A percentile compares a stretch with the other conserved stretches of the same genome.
phyloP scores from a whole-genome alignment of 2,329 filamentous ascomycete genomes.

The Trichoderma afroharzianum region DNA sequence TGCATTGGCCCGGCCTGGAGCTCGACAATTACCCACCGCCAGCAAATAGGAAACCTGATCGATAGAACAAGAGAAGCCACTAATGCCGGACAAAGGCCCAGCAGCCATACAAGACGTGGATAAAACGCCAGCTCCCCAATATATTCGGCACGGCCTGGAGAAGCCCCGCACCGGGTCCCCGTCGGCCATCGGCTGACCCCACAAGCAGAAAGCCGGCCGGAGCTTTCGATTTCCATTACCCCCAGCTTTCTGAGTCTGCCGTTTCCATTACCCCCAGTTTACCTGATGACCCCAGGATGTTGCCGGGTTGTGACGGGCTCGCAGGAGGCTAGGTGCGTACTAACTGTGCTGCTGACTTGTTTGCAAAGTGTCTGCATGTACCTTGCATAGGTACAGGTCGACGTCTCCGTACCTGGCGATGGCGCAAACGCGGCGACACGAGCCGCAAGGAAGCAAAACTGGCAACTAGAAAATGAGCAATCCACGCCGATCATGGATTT shows the following conservation, averaged over 20 bases:
- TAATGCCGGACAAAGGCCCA: not conserved
- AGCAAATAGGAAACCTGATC: not conserved
- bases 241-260: conserved; percentile 31
- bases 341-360: conserved; percentile 9
- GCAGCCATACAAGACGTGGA: conserved; percentile 1
- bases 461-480: not conserved
- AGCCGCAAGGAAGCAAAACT: not conserved
- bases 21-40: not conserved
- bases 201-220: conserved; percentile 14
- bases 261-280: conserved; percentile 38
- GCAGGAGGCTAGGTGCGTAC: not conserved
- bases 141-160: conserved; percentile 14
- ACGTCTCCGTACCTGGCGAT: not conserved
- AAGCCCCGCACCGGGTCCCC: conserved; percentile 14
- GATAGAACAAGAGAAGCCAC: not conserved
- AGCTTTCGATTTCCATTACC: conserved; percentile 33
- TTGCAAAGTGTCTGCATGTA: not conserved
- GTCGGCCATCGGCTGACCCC: conserved; percentile 18
- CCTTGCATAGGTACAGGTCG: not conserved
- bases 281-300: conserved; percentile 31
- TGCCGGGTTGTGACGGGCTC: not conserved
- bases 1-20: not conserved
- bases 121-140: conserved; percentile 6
- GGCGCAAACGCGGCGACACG: not conserved
- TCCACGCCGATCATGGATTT: not conserved